These are phyloP conservation scores for Fusarium hainanense DNA, from an alignment of 2,329 filamentous ascomycete genomes.

Conservation along the genomic window DNA sequence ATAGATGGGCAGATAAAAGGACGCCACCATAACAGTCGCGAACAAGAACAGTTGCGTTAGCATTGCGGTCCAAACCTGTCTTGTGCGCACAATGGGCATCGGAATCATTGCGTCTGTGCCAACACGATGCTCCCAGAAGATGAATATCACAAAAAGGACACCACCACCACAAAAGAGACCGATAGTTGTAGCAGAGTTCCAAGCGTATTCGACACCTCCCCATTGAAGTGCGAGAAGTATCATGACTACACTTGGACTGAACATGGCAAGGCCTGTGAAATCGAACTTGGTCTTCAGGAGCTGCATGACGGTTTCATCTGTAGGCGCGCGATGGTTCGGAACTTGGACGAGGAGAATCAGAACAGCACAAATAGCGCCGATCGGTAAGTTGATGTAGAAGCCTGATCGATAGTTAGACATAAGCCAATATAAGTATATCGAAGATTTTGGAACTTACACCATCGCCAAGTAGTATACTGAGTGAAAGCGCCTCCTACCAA, in stretches of 20 bases:
- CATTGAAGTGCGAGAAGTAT: conserved; percentile 65
- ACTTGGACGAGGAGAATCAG: conserved; percentile 50
- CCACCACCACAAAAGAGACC: conserved; percentile 58
- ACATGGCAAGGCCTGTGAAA: conserved; percentile 55
- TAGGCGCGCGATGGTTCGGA: conserved; percentile 48
- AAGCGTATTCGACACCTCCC: conserved; percentile 60
- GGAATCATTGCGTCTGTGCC: conserved; percentile 64
- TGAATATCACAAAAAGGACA: conserved; percentile 55
- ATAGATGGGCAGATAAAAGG: conserved; percentile 63
- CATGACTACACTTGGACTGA: conserved; percentile 60
- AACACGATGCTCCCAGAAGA: conserved; percentile 56
- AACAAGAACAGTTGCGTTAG: conserved; percentile 57
- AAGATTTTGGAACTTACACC: conserved; percentile 49
- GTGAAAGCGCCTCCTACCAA: conserved; percentile 59
- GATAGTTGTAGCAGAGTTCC: conserved; percentile 58
- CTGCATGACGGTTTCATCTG: conserved; percentile 21
- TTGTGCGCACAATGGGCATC: conserved; percentile 55
- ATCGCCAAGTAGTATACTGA: conserved; percentile 56
- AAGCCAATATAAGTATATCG: not conserved
- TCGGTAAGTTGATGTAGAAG: conserved; percentile 61
- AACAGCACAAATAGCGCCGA: conserved; percentile 52
- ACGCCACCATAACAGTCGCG: conserved; percentile 56
- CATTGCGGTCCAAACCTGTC: conserved; percentile 57
- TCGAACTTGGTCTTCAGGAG: conserved; percentile 54
- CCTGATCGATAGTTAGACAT: conserved; percentile 41